Conservation (phyloP, 768 basidiomycete species). For the Xerocomellus chrysenteron region DNA sequence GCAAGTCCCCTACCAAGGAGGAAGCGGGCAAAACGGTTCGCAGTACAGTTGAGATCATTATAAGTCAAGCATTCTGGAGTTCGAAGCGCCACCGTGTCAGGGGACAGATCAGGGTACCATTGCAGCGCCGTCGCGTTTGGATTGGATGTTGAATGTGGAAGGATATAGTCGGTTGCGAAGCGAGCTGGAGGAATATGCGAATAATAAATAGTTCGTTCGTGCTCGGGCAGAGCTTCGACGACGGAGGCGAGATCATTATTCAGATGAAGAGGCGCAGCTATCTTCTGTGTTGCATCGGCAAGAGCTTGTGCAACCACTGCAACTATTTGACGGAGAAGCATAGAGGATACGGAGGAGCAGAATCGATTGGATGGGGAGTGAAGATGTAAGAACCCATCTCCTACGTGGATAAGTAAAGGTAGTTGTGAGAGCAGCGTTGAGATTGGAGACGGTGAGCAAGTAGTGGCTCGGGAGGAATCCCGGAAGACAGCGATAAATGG, state of each 20-base stretch:
- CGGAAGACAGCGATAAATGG: conserved; percentile 20
- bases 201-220: conserved; percentile 9
- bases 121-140: conserved; percentile 18
- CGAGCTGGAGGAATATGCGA: conserved; percentile 17
- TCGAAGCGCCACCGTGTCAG: not conserved
- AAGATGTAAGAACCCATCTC: conserved; percentile 13
- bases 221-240: conserved; percentile 12
- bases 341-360: conserved; percentile 8
- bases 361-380: conserved; percentile 13
- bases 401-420: conserved; percentile 10
- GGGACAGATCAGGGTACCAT: conserved; percentile 21
- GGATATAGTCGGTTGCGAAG: conserved; percentile 26
- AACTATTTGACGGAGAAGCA: conserved; percentile 21
- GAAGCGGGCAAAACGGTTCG: conserved; percentile 46
- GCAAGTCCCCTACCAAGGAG: conserved; percentile 35
- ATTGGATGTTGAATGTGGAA: conserved; percentile 15
- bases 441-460: not conserved
- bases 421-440: not conserved
- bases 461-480: conserved; percentile 1
- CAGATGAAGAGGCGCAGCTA: conserved; percentile 9
- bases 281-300: conserved; percentile 4
- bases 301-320: conserved; percentile 2
- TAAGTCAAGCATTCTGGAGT: conserved; percentile 28
- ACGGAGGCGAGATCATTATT: conserved; percentile 16
- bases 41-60: conserved; percentile 32